Conservation (phyloP, 495 filamentous ascomycete species). For the Aspergillus nidulans region DNA sequence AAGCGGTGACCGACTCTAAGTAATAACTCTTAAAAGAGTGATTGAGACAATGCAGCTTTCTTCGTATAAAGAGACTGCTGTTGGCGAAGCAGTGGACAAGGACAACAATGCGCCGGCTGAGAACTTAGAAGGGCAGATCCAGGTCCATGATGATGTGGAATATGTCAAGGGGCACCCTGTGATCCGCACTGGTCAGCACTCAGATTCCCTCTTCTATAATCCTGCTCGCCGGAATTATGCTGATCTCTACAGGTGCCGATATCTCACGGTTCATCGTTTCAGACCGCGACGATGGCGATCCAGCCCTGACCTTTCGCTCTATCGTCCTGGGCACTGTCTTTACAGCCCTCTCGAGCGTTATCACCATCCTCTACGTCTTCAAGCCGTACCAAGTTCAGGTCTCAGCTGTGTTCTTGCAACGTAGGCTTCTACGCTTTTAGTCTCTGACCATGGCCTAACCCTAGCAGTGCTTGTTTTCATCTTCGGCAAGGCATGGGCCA, state of each 20-base stretch:
- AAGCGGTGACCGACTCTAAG: too few species aligned
- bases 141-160: not conserved
- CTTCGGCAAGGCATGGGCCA: constrained; percentile 36
- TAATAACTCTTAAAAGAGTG: too few species aligned
- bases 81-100: not conserved
- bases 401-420: constrained; percentile 24
- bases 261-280: constrained; percentile 27
- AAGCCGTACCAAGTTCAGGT: constrained; percentile 24
- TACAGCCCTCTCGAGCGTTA: constrained; percentile 29
- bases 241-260: constrained; percentile 15
- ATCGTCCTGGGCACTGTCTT: constrained; percentile 25
- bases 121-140: not conserved
- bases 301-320: constrained; percentile 24
- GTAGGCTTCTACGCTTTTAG: constrained; percentile 13
- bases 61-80: not conserved
- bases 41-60: not conserved
- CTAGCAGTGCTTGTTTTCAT: constrained; percentile 29
- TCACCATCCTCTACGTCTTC: constrained; percentile 31
- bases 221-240: not conserved
- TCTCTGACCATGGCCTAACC: not conserved
- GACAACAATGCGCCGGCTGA: not conserved
- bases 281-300: constrained; percentile 24
- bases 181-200: constrained; percentile 17
- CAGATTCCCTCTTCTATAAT: not conserved
- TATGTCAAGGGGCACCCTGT: constrained; percentile 39